Evolutionary conservation across 306 rosid species (phyloP), one percentile per base, ranked within the genome.

Genomic region (Quercus suber): DNA sequence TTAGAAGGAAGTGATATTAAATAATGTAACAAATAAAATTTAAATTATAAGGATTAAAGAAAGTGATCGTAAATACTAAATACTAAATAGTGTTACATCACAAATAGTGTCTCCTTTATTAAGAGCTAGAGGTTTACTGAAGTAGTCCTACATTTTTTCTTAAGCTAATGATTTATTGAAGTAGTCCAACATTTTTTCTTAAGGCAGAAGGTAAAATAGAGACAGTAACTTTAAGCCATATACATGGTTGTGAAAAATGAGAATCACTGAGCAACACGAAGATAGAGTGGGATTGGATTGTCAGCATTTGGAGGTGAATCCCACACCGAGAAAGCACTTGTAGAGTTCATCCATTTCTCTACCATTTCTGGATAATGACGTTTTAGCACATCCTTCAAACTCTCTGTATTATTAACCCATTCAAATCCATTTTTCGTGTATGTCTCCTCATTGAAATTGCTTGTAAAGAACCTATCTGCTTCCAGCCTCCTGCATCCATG

Each of bases 311-410:
- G 86, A 0, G 79, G n/a, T 8, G 87, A 77, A 51, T 90, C 92
- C 92, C 94, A 88, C 30, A 88, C 94, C 0, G 94, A 88, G 69
- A 90, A 90, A 0, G 92, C 90, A 76, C 91, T 90, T 0, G 89
- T 80, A 70, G 82, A 73, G 69, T 88, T 90, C 78, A 90, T 79
- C 94, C 92, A 90, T 45, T 83, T 86, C 0, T 77, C 11, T 20
- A 87, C 83, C 81, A 90, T 84, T 83, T 84, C 85, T 7, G 90
- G 92, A 9, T 84, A 75, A 20, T 90, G 92, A 18, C 90, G 90
- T 1, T 88, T 83, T 2, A 90, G 75, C 1, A 90, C 94, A 14
- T 90, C 94, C 51, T 86, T 90, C 15, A 90, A 6, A 6, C 76
- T 88, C 76, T 90, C 94, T 0, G 90, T 90, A 0, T 71, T 82